Percentiles rank a stretch among this genome's conserved stretches.
phyloP scores from a whole-genome alignment of 129 eudicot genomes.

The Centaurea solstitialis region DNA sequence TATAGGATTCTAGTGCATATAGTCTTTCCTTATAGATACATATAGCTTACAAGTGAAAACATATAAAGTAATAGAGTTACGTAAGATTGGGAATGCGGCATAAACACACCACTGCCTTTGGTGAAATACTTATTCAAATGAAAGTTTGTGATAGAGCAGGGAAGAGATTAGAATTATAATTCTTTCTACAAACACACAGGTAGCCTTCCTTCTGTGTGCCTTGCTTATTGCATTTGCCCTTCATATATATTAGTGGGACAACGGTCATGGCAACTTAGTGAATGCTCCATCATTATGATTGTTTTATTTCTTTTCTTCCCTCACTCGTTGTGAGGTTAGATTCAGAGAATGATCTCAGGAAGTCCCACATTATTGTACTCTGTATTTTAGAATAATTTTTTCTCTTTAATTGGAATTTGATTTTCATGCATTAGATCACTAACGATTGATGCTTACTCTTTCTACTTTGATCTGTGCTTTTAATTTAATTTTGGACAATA shows the following conservation, averaged over 20 bases:
- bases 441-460: conserved; percentile 16
- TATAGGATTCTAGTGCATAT: neutral
- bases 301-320: neutral
- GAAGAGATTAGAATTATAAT: neutral
- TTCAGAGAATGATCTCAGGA: neutral
- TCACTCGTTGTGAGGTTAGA: neutral
- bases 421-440: conserved; percentile 1
- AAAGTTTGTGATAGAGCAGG: neutral
- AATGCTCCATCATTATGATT: neutral
- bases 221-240: neutral
- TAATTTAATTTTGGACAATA: conserved; percentile 9
- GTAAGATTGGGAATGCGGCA: neutral
- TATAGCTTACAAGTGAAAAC: neutral
- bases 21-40: neutral
- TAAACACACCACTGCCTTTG: neutral
- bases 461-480: neutral
- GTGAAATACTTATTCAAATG: neutral
- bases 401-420: neutral
- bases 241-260: neutral
- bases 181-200: neutral
- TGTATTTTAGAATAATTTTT: neutral
- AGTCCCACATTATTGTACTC: neutral
- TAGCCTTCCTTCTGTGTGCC: neutral
- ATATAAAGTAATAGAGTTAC: neutral
- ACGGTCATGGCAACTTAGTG: neutral